These are phyloP conservation scores for Symbiotaphrina buchneri DNA, from an alignment of 495 filamentous ascomycete species.

Conservation along the genomic window DNA sequence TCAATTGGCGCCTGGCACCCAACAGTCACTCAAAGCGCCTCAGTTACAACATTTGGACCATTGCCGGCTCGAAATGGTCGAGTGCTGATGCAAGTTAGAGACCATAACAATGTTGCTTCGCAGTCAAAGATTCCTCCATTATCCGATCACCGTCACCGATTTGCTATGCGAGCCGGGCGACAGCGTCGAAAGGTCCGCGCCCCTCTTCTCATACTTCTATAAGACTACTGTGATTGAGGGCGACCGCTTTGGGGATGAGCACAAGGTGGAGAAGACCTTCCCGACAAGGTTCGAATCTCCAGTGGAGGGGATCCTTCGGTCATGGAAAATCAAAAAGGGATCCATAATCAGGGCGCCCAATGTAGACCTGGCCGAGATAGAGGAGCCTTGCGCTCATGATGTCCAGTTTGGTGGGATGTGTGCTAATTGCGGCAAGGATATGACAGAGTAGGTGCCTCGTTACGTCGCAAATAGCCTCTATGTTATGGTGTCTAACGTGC, in stretches of 20 bases:
- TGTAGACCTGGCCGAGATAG: conserved; percentile 46
- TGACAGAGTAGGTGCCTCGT: conserved; percentile 43
- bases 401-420: conserved; percentile 82
- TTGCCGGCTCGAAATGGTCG: too few relatives aligned
- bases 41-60: too few relatives aligned
- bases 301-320: conserved; percentile 49
- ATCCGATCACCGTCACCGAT: conserved; percentile 84
- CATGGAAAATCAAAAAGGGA: conserved; percentile 56
- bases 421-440: conserved; percentile 84
- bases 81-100: too few relatives aligned
- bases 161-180: conserved; percentile 59
- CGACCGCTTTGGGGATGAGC: conserved; percentile 38
- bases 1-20: too few relatives aligned
- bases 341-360: conserved; percentile 31
- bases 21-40: too few relatives aligned
- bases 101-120: conserved; percentile 19
- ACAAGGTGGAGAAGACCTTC: conserved; percentile 46
- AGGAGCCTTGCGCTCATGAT: conserved; percentile 80
- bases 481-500: background rate
- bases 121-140: conserved; percentile 45
- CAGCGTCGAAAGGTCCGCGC: conserved; percentile 45
- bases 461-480: background rate
- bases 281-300: conserved; percentile 61
- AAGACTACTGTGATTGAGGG: conserved; percentile 53
- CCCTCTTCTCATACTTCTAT: conserved; percentile 70